Conservation (phyloP, 805 yeast species). For the Priceomyces medius region DNA sequence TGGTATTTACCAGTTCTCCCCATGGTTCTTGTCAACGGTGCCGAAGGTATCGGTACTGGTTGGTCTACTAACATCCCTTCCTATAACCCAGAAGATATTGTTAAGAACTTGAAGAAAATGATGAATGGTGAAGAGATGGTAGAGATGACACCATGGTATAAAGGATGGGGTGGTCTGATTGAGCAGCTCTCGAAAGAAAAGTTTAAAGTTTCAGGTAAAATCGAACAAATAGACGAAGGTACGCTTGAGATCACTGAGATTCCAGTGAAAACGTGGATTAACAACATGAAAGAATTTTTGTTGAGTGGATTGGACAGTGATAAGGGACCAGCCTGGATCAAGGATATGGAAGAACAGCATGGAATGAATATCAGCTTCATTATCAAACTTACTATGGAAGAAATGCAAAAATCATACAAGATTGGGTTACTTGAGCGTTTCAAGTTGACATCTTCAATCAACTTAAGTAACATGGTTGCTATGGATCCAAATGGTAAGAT, state of each 20-base stretch:
- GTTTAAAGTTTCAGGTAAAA: conserved; percentile 74
- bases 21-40: conserved; percentile 90
- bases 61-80: conserved; percentile 95
- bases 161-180: conserved; percentile 90
- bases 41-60: conserved; percentile 98
- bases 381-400: conserved; percentile 69
- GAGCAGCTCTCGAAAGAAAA: conserved; percentile 64
- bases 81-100: conserved; percentile 83
- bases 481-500: conserved; percentile 89
- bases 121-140: conserved; percentile 69
- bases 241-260: conserved; percentile 88
- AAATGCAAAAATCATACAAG: conserved; percentile 74
- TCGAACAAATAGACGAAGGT: conserved; percentile 75
- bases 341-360: conserved; percentile 94
- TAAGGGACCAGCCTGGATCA: conserved; percentile 78
- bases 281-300: conserved; percentile 81
- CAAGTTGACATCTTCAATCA: conserved; percentile 67
- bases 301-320: conserved; percentile 77
- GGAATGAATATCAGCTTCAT: conserved; percentile 77
- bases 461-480: conserved; percentile 88
- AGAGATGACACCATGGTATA: conserved; percentile 88
- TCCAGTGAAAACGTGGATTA: conserved; percentile 92
- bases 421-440: conserved; percentile 84
- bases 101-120: conserved; percentile 66
- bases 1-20: conserved; percentile 95